Base-by-base conservation (phyloP, 495 filamentous ascomycete species). In the Eremomyces bilateralis region DNA sequence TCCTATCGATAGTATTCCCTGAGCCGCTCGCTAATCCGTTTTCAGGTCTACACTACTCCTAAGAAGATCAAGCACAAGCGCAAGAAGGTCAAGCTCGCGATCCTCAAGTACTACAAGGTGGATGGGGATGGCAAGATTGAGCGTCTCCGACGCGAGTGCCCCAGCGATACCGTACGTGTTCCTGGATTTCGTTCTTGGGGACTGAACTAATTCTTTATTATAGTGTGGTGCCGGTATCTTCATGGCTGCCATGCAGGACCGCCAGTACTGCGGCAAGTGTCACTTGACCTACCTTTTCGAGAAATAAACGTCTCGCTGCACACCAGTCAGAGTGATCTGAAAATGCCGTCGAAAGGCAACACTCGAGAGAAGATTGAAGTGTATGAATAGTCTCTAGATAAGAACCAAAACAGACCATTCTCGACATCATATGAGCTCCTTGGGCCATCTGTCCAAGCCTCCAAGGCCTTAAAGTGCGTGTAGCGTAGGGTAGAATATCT, bases 1-100 rank as follows among this genome's bases (percentile, higher is more conserved):
- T n/a, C n/a, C n/a, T n/a, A n/a, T n/a, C n/a, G n/a, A n/a, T n/a
- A n/a, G n/a, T n/a, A n/a, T n/a, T n/a, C n/a, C n/a, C n/a, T n/a
- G n/a, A n/a, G n/a, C n/a, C n/a, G n/a, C n/a, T n/a, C n/a, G n/a
- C n/a, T n/a, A n/a, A n/a, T n/a, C n/a, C n/a, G n/a, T n/a, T n/a
- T n/a, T n/a, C n/a, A n/a, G n/a, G 88, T 97, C 39, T 97, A 97
- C 73, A 94, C 80, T 53, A 97, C 90, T 49, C 88, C 88, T 56
- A 97, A 97, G 84, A 97, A 97, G 79, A 97, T 97, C 77, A 97
- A 97, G 84, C 88, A 97, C 69, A 97, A 95, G 80, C 75, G 83
- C 66, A 95, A 94, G 78, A 81, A 80, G 83, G 92, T 78, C 69
- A 97, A 97, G 75, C 70, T 97, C 52, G 90, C 88, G 47, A 82